phyloP scores from a whole-genome alignment of 2,329 filamentous ascomycete species.

The Bipolaris cookei region DNA sequence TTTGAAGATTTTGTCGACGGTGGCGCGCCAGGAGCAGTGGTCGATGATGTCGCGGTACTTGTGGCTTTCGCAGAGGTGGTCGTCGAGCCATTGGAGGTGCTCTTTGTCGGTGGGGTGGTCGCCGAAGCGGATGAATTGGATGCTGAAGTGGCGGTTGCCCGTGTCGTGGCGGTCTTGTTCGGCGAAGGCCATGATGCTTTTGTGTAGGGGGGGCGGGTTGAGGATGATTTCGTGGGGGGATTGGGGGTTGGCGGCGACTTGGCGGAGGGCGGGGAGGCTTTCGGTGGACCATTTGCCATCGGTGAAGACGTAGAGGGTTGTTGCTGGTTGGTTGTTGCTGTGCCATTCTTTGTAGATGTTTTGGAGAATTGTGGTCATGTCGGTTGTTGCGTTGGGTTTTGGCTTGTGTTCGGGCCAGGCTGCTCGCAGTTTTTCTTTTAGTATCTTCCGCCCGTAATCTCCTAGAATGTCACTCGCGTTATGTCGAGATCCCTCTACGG shows the following conservation, averaged over 20 bases:
- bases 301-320: neutral
- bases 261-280: too few species aligned
- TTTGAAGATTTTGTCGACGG: constrained; percentile 23
- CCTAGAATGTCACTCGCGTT: neutral
- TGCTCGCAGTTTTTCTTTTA: neutral
- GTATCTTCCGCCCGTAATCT: neutral
- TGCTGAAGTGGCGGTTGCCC: constrained; percentile 18
- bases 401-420: neutral
- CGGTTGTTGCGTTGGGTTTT: neutral
- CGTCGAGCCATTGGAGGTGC: neutral
- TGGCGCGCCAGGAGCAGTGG: constrained; percentile 20
- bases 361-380: neutral
- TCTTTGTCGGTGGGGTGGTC: neutral
- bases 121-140: constrained; percentile 28
- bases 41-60: constrained; percentile 26
- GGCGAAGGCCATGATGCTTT: neutral
- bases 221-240: neutral
- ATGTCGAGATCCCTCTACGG: constrained; percentile 1
- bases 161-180: neutral
- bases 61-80: neutral
- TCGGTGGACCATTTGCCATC: neutral
- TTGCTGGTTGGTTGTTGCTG: neutral
- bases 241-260: neutral
- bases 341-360: neutral
- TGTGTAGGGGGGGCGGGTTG: neutral